Percentiles rank a stretch among this genome's conserved stretches.
phyloP scores from a whole-genome alignment of 306 rosid genomes.

The Vigna angularis region DNA sequence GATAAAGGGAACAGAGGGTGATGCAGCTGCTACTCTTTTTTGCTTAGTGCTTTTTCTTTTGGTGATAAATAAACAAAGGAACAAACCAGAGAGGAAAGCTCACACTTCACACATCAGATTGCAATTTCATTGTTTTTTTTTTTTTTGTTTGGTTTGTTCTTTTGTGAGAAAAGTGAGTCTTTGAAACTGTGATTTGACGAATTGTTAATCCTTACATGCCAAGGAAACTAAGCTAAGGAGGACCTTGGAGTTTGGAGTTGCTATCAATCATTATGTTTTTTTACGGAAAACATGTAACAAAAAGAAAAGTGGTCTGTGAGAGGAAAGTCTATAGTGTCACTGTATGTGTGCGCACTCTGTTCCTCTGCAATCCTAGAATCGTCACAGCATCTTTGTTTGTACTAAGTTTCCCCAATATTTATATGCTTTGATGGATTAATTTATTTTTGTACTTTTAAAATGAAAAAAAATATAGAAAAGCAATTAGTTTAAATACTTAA shows the following conservation, averaged over 20 bases:
- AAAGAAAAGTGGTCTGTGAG: neutral
- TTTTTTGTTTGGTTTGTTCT: neutral
- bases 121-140: neutral
- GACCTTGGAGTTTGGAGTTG: conserved; percentile 34
- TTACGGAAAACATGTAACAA: conserved; percentile 34
- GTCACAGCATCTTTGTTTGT: neutral
- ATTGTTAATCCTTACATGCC: conserved; percentile 20
- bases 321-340: neutral
- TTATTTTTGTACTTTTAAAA: too few species aligned
- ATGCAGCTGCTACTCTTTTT: conserved; percentile 27
- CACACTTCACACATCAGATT: conserved; percentile 15
- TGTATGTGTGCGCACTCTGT: neutral
- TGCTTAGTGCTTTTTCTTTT: conserved; percentile 45
- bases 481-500: too few species aligned
- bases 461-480: too few species aligned
- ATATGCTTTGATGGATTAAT: neutral
- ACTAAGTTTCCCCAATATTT: neutral
- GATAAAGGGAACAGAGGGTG: conserved; percentile 20
- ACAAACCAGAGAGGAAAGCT: conserved; percentile 4
- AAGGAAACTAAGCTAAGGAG: conserved; percentile 32
- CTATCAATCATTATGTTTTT: conserved; percentile 39
- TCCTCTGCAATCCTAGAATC: neutral
- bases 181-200: conserved; percentile 34
- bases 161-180: conserved; percentile 35
- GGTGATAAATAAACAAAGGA: conserved; percentile 40